phyloP scores from a whole-genome alignment of 2,329 filamentous ascomycete genomes.

The Cercospora nicotianae region DNA sequence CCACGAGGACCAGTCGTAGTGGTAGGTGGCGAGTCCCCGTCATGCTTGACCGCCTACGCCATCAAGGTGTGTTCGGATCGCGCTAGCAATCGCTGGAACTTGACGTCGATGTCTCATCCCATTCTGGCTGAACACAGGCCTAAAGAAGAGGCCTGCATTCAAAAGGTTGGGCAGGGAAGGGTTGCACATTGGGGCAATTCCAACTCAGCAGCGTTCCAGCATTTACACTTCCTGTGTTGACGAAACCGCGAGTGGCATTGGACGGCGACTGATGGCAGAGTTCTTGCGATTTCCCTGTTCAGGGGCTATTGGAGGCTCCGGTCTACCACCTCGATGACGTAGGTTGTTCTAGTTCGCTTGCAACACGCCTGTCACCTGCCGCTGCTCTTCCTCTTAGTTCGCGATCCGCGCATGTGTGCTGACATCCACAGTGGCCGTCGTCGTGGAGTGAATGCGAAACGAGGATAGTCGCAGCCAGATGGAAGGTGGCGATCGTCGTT shows the following conservation, averaged over 20 bases:
- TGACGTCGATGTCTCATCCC: not conserved
- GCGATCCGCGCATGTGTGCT: not conserved
- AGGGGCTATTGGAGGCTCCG: not conserved
- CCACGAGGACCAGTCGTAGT: not conserved
- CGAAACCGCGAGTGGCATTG: not conserved
- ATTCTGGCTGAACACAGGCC: not conserved
- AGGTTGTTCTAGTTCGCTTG: not conserved
- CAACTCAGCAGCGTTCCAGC: not conserved
- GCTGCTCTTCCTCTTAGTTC: not conserved
- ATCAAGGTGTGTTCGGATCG: not conserved
- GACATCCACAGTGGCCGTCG: not conserved
- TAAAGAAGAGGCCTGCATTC: not conserved
- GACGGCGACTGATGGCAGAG: not conserved
- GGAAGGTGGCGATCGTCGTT: not conserved
- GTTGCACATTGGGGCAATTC: not conserved
- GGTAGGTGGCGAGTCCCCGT: not conserved
- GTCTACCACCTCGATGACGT: not conserved
- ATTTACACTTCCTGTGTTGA: not conserved
- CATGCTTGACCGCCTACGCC: not conserved
- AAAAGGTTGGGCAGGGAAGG: not conserved
- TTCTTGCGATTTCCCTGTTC: not conserved
- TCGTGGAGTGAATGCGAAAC: not conserved
- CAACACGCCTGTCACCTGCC: not conserved
- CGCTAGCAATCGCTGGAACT: not conserved
- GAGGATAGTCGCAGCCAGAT: not conserved